A percentile compares a stretch with the other conserved stretches of the same genome.
These are phyloP conservation scores for Didymella exigua DNA, from an alignment of 2,329 filamentous ascomycete species.

Conservation along the genomic window DNA sequence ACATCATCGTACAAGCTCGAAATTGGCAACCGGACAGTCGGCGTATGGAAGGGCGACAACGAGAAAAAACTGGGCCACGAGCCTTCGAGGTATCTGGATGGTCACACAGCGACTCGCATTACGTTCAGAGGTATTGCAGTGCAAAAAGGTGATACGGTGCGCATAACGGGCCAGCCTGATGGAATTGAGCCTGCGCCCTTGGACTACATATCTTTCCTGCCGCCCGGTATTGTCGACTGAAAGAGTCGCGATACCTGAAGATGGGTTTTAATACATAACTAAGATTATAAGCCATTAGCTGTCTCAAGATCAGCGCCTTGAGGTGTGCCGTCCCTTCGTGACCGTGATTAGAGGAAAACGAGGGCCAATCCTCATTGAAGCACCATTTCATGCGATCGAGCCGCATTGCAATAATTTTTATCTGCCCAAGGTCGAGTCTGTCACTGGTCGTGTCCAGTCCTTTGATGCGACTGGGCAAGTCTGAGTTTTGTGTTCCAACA, in stretches of 20 bases:
- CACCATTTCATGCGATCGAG: too few species aligned
- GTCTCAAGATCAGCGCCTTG: too few species aligned
- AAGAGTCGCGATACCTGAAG: background rate
- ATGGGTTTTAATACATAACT: too few species aligned
- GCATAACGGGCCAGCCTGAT: constrained; percentile 63
- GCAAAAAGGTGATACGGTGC: constrained; percentile 58
- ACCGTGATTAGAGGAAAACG: too few species aligned
- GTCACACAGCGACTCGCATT: constrained; percentile 67
- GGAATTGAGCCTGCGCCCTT: constrained; percentile 68
- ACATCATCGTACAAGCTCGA: constrained; percentile 61
- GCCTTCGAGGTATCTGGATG: constrained; percentile 65
- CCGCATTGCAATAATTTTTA: too few species aligned
- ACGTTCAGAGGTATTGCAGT: constrained; percentile 62
- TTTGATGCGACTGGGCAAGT: too few species aligned
- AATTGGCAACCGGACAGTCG: constrained; percentile 60
- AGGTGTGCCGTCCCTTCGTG: too few species aligned
- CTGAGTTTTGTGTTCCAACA: too few species aligned
- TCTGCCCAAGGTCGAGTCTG: too few species aligned
- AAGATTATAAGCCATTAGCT: too few species aligned
- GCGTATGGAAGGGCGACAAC: constrained; percentile 64
- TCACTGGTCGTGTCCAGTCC: too few species aligned
- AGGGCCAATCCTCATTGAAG: too few species aligned
- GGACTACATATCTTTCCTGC: constrained; percentile 70
- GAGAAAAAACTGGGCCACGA: constrained; percentile 65
- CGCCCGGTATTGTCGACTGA: constrained; percentile 62